These are phyloP conservation scores for Prosopis cineraria DNA, from an alignment of 306 rosid species.

Conservation along the genomic window DNA sequence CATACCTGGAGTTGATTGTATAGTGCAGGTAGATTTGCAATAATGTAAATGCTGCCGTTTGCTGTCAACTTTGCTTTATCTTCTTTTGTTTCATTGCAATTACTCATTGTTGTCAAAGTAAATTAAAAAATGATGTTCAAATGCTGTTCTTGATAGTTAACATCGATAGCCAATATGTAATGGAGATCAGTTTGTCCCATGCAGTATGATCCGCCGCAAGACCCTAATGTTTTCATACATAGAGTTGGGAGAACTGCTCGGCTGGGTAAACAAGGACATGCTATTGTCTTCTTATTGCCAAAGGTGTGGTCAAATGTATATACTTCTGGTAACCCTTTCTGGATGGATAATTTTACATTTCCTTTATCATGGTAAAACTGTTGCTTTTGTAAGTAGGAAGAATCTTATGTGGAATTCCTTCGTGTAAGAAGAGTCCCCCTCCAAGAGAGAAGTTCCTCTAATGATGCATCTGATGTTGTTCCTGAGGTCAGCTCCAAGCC, in stretches of 20 bases:
- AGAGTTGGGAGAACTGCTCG: conserved; percentile 99
- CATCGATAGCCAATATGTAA: neutral
- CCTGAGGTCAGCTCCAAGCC: conserved; percentile 59
- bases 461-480: conserved; percentile 67
- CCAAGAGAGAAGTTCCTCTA: conserved; percentile 59
- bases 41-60: conserved; percentile 25
- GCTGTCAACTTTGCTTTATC: neutral
- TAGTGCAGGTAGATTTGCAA: conserved; percentile 74
- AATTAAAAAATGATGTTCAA: conserved; percentile 1
- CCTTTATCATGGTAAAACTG: conserved; percentile 16
- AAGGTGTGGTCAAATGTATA: conserved; percentile 57
- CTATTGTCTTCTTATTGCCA: conserved; percentile 82
- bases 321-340: conserved; percentile 1
- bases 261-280: conserved; percentile 87
- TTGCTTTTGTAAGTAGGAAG: conserved; percentile 60
- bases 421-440: conserved; percentile 76
- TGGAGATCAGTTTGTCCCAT: neutral
- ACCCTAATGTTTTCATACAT: conserved; percentile 90
- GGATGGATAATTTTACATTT: conserved; percentile 7
- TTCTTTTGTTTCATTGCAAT: conserved; percentile 1
- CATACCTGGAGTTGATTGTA: conserved; percentile 94
- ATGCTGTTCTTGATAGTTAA: conserved; percentile 24
- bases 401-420: conserved; percentile 80
- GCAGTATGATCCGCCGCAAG: conserved; percentile 98
- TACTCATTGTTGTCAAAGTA: neutral